These are phyloP conservation scores for Colletotrichum sp. DNA, from an alignment of 2,329 filamentous ascomycete genomes.

Conservation along the genomic window DNA sequence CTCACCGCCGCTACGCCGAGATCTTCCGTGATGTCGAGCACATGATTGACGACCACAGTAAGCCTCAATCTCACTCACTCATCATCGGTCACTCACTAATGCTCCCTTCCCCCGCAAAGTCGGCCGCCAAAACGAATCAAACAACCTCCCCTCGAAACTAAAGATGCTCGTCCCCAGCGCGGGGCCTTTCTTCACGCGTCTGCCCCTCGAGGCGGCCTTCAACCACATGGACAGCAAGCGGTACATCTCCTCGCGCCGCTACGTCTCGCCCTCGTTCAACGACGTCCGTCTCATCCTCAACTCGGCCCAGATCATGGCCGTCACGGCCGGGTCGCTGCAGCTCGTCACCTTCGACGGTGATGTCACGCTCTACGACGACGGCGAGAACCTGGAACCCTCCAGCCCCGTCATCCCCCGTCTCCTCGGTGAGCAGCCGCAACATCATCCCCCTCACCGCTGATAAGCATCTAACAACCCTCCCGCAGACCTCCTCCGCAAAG, in stretches of 20 bases:
- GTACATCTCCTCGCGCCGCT: conserved; percentile 87
- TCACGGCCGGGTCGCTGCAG: conserved; percentile 76
- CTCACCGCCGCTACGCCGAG: conserved; percentile 89
- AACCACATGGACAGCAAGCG: conserved; percentile 85
- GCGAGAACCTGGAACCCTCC: conserved; percentile 74
- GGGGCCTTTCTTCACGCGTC: conserved; percentile 90
- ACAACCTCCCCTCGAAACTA: conserved; percentile 81
- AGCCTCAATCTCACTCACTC: conserved; percentile 24
- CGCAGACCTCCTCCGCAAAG: conserved; percentile 72
- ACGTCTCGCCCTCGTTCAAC: conserved; percentile 97
- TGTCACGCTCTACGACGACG: conserved; percentile 94
- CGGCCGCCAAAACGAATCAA: conserved; percentile 69
- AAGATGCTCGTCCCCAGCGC: conserved; percentile 90
- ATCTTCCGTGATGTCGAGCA: conserved; percentile 93
- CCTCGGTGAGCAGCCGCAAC: conserved; percentile 41
- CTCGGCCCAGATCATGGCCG: conserved; percentile 90
- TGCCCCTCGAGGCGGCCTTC: conserved; percentile 89
- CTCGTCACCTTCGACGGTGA: conserved; percentile 97
- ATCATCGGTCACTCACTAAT: background rate
- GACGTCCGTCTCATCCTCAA: conserved; percentile 93
- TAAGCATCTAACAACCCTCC: background rate
- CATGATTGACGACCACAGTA: conserved; percentile 92
- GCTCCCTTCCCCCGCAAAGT: conserved; percentile 52
- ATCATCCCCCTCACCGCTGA: fast-evolving
- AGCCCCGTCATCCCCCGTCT: conserved; percentile 78